Evolutionary conservation across 306 rosid genomes (phyloP).

Genomic region (Vigna unguiculata): DNA sequence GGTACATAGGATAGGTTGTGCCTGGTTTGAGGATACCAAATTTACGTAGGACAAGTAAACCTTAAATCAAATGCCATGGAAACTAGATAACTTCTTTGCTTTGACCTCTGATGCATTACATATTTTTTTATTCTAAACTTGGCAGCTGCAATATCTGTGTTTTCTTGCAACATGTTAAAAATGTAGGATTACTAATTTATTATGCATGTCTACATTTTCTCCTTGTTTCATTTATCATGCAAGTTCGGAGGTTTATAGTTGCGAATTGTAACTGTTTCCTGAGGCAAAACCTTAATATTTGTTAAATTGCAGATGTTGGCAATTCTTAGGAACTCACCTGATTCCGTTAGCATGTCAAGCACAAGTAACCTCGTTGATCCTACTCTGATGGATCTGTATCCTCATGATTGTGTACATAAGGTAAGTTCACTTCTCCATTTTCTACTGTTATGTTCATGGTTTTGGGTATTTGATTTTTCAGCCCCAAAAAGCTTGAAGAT

Average conservation of each 20-base stretch:
- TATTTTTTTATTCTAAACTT: background rate
- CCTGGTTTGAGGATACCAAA: background rate
- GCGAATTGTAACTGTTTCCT: slow-evolving; percentile 30
- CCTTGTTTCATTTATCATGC: background rate
- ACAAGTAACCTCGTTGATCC: slow-evolving; percentile 80
- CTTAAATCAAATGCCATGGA: slow-evolving; percentile 1
- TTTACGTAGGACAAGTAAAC: too few relatives aligned
- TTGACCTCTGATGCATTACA: background rate
- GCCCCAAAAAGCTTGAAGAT: slow-evolving; percentile 21
- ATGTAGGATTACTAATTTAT: background rate
- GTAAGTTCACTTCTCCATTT: slow-evolving; percentile 35
- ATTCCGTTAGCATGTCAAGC: slow-evolving; percentile 81
- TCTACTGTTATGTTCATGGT: slow-evolving; percentile 4
- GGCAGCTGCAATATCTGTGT: background rate
- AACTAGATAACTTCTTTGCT: background rate
- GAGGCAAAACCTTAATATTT: slow-evolving; percentile 35
- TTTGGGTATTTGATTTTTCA: background rate
- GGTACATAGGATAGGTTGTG: background rate
- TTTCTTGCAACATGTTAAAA: background rate
- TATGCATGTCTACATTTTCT: background rate
- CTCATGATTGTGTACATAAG: slow-evolving; percentile 96
- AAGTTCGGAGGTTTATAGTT: background rate
- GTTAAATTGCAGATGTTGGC: slow-evolving; percentile 74
- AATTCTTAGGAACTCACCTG: slow-evolving; percentile 76
- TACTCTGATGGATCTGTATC: slow-evolving; percentile 90